A percentile compares a stretch with the other conserved stretches of the same genome.
Evolutionary conservation across 768 basidiomycete genomes (phyloP).

Genomic region (Lactifluus piperatus): DNA sequence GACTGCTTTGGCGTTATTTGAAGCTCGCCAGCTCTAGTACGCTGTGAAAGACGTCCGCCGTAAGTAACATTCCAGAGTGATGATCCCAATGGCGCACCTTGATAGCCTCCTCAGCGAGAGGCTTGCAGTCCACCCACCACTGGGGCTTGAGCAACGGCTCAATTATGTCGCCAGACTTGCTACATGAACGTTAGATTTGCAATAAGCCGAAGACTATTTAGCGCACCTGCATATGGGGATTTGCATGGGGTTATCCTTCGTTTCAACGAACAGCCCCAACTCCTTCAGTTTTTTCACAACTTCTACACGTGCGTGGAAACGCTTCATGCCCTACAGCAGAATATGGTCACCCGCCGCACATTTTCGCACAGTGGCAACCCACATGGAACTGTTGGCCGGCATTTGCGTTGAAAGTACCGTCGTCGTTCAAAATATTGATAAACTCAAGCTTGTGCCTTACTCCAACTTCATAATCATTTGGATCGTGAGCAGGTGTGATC

Average conservation of each 20-base stretch:
- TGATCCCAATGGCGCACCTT: conserved; percentile 40
- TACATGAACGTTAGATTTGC: conserved; percentile 26
- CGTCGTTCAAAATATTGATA: conserved; percentile 92
- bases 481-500: conserved; percentile 97
- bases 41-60: conserved; percentile 35
- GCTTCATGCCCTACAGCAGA: conserved; percentile 78
- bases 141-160: conserved; percentile 95
- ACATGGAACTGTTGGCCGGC: conserved; percentile 74
- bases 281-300: conserved; percentile 82
- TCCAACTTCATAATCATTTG: conserved; percentile 94
- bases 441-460: conserved; percentile 80
- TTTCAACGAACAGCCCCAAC: conserved; percentile 77
- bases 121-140: conserved; percentile 97
- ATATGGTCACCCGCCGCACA: not conserved
- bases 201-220: not conserved
- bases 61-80: not conserved
- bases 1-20: conserved; percentile 74
- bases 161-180: conserved; percentile 94
- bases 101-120: conserved; percentile 83
- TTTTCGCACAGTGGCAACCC: conserved; percentile 11
- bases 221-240: conserved; percentile 85
- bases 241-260: conserved; percentile 95
- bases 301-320: conserved; percentile 84
- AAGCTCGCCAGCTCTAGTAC: conserved; percentile 83
- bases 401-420: conserved; percentile 90